Conservation (phyloP, 306 rosid species). For the Glycine tomentella region DNA sequence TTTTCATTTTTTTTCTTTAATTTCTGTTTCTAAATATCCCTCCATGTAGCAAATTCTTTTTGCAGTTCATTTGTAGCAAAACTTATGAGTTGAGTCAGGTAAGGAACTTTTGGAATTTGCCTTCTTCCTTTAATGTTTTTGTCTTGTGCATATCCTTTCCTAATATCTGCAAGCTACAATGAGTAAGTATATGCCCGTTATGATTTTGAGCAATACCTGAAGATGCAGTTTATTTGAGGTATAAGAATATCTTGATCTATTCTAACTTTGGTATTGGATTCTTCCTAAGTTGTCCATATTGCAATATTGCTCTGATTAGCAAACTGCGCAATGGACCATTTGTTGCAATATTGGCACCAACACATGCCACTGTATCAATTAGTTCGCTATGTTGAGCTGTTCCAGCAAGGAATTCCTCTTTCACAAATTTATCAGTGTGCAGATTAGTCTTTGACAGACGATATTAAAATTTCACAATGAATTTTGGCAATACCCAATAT, state of each 20-base stretch:
- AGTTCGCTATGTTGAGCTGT: not conserved
- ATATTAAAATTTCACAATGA: not conserved
- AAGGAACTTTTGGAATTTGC: constrained; percentile 50
- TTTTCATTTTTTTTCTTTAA: not conserved
- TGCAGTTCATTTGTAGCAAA: constrained; percentile 76
- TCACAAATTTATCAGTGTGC: not conserved
- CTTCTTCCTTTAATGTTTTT: not conserved
- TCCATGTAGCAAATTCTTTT: constrained; percentile 70
- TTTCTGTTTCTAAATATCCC: constrained; percentile 37
- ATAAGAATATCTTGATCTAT: not conserved
- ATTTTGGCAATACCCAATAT: not conserved
- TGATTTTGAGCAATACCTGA: not conserved
- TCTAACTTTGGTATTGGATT: not conserved
- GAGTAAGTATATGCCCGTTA: not conserved
- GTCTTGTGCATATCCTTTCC: not conserved
- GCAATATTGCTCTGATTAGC: constrained; percentile 24
- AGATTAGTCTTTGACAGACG: not conserved
- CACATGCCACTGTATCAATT: not conserved
- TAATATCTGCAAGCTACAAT: not conserved
- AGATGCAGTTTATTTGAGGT: not conserved
- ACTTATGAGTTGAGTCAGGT: constrained; percentile 59
- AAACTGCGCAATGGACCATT: not conserved
- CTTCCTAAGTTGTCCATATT: constrained; percentile 1
- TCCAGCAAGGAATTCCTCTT: not conserved
- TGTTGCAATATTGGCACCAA: not conserved